Base-by-base conservation (phyloP, 768 basidiomycete genomes). In the Naematelia encephala region DNA sequence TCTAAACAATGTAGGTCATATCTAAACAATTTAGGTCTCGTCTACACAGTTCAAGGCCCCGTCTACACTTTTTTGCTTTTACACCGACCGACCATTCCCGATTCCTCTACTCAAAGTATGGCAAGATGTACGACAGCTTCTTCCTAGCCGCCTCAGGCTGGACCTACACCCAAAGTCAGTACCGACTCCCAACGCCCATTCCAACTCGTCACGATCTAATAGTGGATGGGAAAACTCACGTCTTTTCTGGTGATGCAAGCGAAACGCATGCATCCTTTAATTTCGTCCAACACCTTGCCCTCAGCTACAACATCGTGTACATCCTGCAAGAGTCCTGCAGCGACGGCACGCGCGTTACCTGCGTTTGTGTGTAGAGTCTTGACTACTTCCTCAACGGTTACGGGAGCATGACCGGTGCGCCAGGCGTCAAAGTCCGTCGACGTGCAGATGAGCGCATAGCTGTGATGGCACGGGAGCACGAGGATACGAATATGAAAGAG, bases 391-490 rank as follows among this genome's bases (percentile, higher is more conserved):
- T 88, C 86, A 2, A 90, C 86, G 0, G 94, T 97, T 55, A 98
- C 94, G 3, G 87, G 82, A 11, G 84, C 87, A 25, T 85, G 83
- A 29, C 87, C 82, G 3, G 85, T 85, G 27, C 93, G 80, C 93
- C 93, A 99, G 1, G 91, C 87, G 77, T 98, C 94, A 76, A 94
- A 97, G 79, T 98, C 93, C 2, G 94, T 98, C 27, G 77, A 76
- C 3, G 80, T 80, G 67, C 78, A 91, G 62, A 98, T 86, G 56
- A 97, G 83, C 0, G 89, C 91, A 74, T 97, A 97, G 72, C 93
- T 97, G 70, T 0, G 60, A 16, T 39, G 34, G 8, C 8, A 39
- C 54, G 54, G n/a, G 19, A 29, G 48, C 47, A 34, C 16, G 8
- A 16, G 34, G 34, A 8, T 39, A 39, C 34, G n/a, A n/a, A n/a